Conservation (phyloP, 345 rosid genomes). For the Limnanthes douglasii region DNA sequence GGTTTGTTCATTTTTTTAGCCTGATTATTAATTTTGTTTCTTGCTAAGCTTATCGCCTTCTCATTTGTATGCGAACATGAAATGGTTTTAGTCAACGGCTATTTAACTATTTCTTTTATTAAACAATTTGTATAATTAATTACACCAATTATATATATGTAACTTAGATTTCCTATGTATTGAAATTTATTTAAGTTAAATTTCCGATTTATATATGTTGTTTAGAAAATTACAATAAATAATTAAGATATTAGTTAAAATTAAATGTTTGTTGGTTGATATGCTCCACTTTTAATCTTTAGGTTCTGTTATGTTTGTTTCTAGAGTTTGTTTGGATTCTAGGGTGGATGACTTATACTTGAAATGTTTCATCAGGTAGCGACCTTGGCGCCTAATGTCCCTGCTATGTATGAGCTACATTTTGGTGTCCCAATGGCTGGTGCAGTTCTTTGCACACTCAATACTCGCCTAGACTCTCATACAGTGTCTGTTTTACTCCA, state of each 20-base stretch:
- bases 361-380: conserved; percentile 29
- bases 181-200: neutral
- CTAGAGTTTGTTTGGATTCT: too few relatives aligned
- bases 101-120: too few relatives aligned
- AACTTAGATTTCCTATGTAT: too few relatives aligned
- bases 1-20: conserved; percentile 19
- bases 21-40: neutral
- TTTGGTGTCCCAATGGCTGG: conserved; percentile 83
- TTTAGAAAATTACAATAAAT: neutral
- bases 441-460: conserved; percentile 57
- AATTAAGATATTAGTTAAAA: neutral
- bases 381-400: conserved; percentile 49
- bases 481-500: conserved; percentile 33
- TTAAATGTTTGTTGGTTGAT: neutral
- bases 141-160: too few relatives aligned
- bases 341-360: neutral
- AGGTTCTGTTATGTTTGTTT: neutral
- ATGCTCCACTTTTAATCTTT: neutral
- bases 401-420: conserved; percentile 73
- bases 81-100: too few relatives aligned
- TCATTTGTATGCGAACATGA: too few relatives aligned
- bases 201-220: neutral
- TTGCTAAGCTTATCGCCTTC: neutral
- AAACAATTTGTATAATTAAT: too few relatives aligned
- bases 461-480: conserved; percentile 38